phyloP scores from a whole-genome alignment of 2,329 filamentous ascomycete genomes.

The Hypoxylon sp. region DNA sequence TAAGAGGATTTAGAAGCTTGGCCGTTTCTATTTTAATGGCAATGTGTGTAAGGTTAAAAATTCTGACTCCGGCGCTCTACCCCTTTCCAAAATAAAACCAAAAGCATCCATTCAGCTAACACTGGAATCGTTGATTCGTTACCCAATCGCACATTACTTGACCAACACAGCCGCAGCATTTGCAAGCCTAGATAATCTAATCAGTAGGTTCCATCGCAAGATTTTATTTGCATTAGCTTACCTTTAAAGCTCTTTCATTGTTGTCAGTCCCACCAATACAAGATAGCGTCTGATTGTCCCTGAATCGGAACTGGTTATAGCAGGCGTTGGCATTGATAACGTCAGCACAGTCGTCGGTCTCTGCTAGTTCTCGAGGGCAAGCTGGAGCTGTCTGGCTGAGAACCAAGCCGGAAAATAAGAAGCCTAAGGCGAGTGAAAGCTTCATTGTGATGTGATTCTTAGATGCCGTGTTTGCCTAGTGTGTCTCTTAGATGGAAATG shows the following conservation, averaged over 20 bases:
- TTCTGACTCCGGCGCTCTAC: no score
- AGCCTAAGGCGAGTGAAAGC: slow-evolving; percentile 38
- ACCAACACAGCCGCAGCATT: slow-evolving; percentile 50
- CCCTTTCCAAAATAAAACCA: no score
- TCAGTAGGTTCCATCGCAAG: slow-evolving; percentile 1
- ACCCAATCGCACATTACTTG: slow-evolving; percentile 50
- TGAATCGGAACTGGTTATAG: slow-evolving; percentile 52
- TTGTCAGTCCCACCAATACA: slow-evolving; percentile 50
- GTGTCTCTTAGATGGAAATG: slow-evolving; percentile 2
- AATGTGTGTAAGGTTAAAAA: no score
- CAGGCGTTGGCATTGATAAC: slow-evolving; percentile 53
- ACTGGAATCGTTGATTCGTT: slow-evolving; percentile 39
- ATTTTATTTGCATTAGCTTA: slow-evolving; percentile 10
- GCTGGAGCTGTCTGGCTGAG: slow-evolving; percentile 43
- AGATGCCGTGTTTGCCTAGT: slow-evolving; percentile 1
- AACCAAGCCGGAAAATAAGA: slow-evolving; percentile 26
- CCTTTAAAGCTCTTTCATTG: slow-evolving; percentile 47
- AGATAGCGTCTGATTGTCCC: slow-evolving; percentile 45
- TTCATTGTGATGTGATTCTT: slow-evolving; percentile 35
- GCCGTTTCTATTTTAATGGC: no score
- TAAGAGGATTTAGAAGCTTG: no score
- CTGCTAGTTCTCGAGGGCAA: slow-evolving; percentile 48
- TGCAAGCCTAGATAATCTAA: slow-evolving; percentile 44
- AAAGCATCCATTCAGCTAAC: no score
- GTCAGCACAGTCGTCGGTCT: slow-evolving; percentile 50